Base-by-base conservation (phyloP, 2,329 filamentous ascomycete genomes). In the Colletotrichum noveboracense region DNA sequence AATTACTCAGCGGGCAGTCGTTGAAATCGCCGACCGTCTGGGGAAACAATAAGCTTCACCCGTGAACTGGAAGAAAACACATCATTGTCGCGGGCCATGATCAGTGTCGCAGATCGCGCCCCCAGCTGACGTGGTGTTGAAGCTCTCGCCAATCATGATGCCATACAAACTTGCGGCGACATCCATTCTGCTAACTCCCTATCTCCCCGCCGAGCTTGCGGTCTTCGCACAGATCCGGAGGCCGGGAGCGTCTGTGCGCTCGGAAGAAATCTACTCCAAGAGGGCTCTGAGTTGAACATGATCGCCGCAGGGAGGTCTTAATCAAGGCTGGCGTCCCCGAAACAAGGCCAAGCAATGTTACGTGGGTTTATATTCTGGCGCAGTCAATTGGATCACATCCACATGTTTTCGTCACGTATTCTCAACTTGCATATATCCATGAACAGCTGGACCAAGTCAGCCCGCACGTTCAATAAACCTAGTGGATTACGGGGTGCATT, bases 401-500 rank as follows among this genome's bases (percentile, higher is more conserved):
- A 52, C 43, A 0, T 52, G 43, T 21, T 52, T 52, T 21, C 7
- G 43, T 21, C n/a, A 21, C 43, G 7, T 13, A 7, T 13, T 52
- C 10, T 52, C 12, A 24, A 2, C 12, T 21, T 7, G 3, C 36
- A 16, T 18, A 1, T 38, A 21, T 52, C n/a, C 10, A 52, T 52
- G 43, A 21, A 52, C 43, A 24, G 43, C n/a, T 52, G 12, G n/a
- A 24, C n/a, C 0, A 52, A 52, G 10, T 52, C n/a, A 21, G 43
- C 43, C 43, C n/a, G n/a, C 43, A 21, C 1, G n/a, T 21, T 52
- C 43, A 52, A 21, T 13, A 13, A 13, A 36, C 34, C 6, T 1
- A 21, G n/a, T 52, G 4, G 10, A 13, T 52, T 21, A 21, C n/a
- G 43, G 2, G 0, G 1, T 52, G 1, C 0, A 21, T 7, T 21